A percentile compares a stretch with the other conserved stretches of the same genome.
phyloP scores from a whole-genome alignment of 2,329 filamentous ascomycete species.

The Ophiostoma novo-ulmi region DNA sequence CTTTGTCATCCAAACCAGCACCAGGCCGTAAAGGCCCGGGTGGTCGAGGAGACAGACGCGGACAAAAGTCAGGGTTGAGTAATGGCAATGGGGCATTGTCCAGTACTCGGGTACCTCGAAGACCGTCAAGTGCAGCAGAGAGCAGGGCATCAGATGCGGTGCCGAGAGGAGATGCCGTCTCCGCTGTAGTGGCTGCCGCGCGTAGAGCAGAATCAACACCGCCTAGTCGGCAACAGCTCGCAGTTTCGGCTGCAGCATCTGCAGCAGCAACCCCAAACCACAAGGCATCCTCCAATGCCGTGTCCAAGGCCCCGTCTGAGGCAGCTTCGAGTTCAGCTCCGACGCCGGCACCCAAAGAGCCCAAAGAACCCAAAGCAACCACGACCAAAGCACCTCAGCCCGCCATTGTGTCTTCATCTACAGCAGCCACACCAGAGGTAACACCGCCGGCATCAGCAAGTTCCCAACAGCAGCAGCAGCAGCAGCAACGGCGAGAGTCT shows the following conservation, averaged over 20 bases:
- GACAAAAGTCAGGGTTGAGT: background rate
- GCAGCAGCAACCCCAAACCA: constrained; percentile 22
- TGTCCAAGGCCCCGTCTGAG: background rate
- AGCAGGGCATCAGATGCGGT: background rate
- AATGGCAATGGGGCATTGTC: background rate
- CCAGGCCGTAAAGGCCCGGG: background rate
- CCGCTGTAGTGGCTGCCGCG: constrained; percentile 1
- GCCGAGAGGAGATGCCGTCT: background rate
- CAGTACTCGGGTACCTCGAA: background rate
- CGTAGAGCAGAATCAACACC: constrained; percentile 14
- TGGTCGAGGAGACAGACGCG: background rate
- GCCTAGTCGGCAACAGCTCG: constrained; percentile 10
- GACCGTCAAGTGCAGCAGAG: constrained; percentile 9
- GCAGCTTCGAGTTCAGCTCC: constrained; percentile 1
- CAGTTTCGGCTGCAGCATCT: constrained; percentile 3
- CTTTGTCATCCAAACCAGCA: constrained; percentile 45
- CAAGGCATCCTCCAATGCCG: background rate
- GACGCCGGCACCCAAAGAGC: background rate
- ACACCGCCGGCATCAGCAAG: constrained; percentile 27
- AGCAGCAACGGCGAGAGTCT: constrained; percentile 40
- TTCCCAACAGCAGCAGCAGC: constrained; percentile 3
- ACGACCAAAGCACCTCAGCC: constrained; percentile 34
- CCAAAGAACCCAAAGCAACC: constrained; percentile 27
- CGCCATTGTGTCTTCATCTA: constrained; percentile 30
- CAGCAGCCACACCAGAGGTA: background rate